Conservation (phyloP, 106 monocot genomes). For the Platanthera guangdongensis region DNA sequence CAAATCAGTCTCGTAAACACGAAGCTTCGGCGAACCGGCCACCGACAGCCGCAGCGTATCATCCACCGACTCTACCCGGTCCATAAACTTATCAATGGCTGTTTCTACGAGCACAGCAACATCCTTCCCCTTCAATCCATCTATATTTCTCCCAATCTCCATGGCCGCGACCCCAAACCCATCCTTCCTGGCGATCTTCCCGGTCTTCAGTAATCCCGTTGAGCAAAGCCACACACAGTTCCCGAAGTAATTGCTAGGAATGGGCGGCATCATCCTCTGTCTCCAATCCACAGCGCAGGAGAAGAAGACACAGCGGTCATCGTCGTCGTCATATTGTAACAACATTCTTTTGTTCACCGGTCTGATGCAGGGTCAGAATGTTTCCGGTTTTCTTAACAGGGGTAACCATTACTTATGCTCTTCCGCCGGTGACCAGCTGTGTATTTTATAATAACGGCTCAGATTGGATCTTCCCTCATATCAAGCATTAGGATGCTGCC, state of each 20-base stretch:
- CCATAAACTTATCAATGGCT: too few species aligned
- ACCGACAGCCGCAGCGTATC: background rate
- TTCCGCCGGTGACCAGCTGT: too few species aligned
- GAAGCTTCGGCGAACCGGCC: conserved; percentile 13
- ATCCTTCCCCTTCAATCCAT: background rate
- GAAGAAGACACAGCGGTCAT: background rate
- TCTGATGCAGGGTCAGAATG: too few species aligned
- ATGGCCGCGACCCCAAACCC: conserved; percentile 4
- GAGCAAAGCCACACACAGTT: conserved; percentile 18
- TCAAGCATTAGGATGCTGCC: too few species aligned
- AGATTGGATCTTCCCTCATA: too few species aligned
- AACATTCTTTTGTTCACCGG: too few species aligned
- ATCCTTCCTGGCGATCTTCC: background rate
- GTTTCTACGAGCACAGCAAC: background rate
- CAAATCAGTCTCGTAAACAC: conserved; percentile 21
- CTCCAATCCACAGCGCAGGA: conserved; percentile 13
- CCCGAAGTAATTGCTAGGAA: conserved; percentile 28
- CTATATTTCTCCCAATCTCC: conserved; percentile 1
- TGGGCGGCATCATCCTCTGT: conserved; percentile 14
- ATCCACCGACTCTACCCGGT: background rate
- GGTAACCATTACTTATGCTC: too few species aligned
- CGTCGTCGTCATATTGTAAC: background rate
- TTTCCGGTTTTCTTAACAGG: too few species aligned
- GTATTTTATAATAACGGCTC: too few species aligned
- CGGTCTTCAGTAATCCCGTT: background rate